Conservation (phyloP, 306 rosid species). For the Oemleria cerasiformis region DNA sequence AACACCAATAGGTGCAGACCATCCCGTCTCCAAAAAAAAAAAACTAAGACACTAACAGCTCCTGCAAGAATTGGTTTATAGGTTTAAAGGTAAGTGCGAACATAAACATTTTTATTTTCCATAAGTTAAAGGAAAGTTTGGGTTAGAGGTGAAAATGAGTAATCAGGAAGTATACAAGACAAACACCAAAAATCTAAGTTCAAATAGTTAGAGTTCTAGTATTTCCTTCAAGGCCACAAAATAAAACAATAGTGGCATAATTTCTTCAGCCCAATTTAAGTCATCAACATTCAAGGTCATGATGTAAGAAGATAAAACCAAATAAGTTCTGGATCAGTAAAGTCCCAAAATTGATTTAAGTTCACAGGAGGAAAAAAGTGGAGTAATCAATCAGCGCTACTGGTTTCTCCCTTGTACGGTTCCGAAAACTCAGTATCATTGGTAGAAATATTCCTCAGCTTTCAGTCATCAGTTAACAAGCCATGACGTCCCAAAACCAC, state of each 20-base stretch:
- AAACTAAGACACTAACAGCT: not conserved
- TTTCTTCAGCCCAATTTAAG: not conserved
- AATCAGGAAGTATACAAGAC: not conserved
- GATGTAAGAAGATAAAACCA: not conserved
- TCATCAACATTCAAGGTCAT: not conserved
- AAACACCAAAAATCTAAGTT: not conserved
- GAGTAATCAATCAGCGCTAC: constrained; percentile 6
- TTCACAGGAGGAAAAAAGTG: not conserved
- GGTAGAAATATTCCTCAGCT: constrained; percentile 31
- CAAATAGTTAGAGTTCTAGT: not conserved
- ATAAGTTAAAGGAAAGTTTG: not conserved
- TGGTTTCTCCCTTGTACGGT: constrained; percentile 15
- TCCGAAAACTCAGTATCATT: constrained; percentile 28
- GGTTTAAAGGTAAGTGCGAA: not conserved
- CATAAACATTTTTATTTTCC: not conserved
- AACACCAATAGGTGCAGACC: not conserved
- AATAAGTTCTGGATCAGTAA: not conserved
- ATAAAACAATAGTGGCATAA: not conserved
- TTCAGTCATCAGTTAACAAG: constrained; percentile 39
- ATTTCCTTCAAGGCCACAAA: not conserved
- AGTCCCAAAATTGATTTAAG: not conserved
- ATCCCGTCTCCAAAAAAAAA: not conserved
- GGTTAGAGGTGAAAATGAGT: not conserved
- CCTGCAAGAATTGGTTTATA: not conserved
- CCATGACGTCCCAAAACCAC: constrained; percentile 63